Evolutionary conservation across 169 alveolate species (phyloP), one percentile per base, ranked within the genome.

Genomic region (Cryptosporidium andersoni): DNA sequence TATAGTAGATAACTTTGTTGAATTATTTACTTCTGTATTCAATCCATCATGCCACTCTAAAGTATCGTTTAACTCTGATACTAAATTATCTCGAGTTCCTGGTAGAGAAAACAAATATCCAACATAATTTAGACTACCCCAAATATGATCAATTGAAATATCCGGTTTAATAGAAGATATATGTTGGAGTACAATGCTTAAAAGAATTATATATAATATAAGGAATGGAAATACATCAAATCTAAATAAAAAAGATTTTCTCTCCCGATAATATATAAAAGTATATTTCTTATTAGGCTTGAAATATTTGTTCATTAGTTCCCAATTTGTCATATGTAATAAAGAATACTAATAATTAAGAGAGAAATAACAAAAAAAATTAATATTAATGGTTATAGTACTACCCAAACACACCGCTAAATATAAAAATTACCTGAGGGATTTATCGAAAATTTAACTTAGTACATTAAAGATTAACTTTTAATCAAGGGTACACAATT

Each of bases 191-290:
- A 60, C n/a, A 12, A 47, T 37, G 7, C 74, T 58, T 25, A 74
- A 25, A 9, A 36, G 60, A 45, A 45, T 39, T 3, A 45, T 4
- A 14, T 74, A 74, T 8, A 74, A 3, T 8, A 64, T 47, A 43
- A 74, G 16, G 25, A 74, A 74, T 58, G 85, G 85, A 8, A 47
- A 74, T 6, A 74, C 85, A 58, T 74, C 66, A 47, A 74, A 60
- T 45, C 85, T 74, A 14, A 45, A 74, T 14, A 74, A 11, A 36
- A 58, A 5, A 55, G 34, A 9, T 43, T 60, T 53, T 37, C 40
- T 42, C 37, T 45, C 55, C 45, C 11, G 55, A 47, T 58, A 74
- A 3, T 56, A 62, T 6, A 48, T 58, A 39, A 74, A 74, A 6
- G 52, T 45, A 40, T 74, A 74, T 51, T 66, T 66, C 7, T 34